Percentiles rank a stretch among this genome's conserved stretches.
These are phyloP conservation scores for Lachancea fermentati DNA, from an alignment of 805 yeast genomes.

Conservation along the genomic window DNA sequence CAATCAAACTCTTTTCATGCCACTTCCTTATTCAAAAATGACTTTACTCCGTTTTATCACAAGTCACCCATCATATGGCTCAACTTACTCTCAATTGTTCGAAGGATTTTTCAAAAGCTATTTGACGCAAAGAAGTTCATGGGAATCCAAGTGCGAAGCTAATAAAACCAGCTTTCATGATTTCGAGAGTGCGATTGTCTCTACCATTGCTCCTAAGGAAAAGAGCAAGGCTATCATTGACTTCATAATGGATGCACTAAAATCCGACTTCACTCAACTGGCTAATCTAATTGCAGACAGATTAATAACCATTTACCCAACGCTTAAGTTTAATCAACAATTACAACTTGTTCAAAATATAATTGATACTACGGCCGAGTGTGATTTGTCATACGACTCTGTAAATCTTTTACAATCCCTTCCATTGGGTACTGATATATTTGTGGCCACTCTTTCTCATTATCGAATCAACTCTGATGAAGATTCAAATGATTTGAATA, in stretches of 20 bases:
- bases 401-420: constrained; percentile 49
- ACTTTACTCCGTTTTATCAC: constrained; percentile 44
- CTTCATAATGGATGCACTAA: constrained; percentile 53
- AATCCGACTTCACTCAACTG: constrained; percentile 38
- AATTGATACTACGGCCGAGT: constrained; percentile 47
- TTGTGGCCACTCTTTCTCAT: constrained; percentile 53
- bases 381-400: constrained; percentile 45
- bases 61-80: constrained; percentile 22
- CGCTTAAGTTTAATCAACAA: constrained; percentile 54
- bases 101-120: constrained; percentile 42
- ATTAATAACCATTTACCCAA: constrained; percentile 48
- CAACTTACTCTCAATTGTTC: constrained; percentile 44
- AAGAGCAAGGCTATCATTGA: constrained; percentile 50
- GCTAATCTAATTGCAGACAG: constrained; percentile 47
- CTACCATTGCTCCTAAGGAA: constrained; percentile 59
- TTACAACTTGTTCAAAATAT: constrained; percentile 52
- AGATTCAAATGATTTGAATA: constrained; percentile 44
- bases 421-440: constrained; percentile 48
- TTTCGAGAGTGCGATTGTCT: constrained; percentile 54
- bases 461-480: constrained; percentile 49
- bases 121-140: constrained; percentile 39
- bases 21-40: constrained; percentile 52
- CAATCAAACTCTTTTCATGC: constrained; percentile 53
- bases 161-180: constrained; percentile 46
- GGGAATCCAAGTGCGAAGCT: constrained; percentile 40